Percentiles rank a stretch among this genome's conserved stretches.
These are phyloP conservation scores for Orobanche coerulescens DNA, from an alignment of 257 asterid genomes.

Conservation along the genomic window DNA sequence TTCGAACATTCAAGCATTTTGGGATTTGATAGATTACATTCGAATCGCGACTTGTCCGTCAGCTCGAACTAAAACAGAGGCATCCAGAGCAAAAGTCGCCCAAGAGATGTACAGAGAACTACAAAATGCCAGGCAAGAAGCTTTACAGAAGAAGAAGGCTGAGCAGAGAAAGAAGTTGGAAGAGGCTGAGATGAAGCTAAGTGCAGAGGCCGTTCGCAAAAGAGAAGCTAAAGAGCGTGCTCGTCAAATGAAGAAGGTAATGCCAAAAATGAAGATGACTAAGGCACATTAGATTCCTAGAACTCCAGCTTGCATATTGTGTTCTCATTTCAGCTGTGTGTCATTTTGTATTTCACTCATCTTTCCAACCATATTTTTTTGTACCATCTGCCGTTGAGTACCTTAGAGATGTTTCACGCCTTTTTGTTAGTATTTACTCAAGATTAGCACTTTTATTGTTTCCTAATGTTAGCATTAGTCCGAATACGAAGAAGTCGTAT, in stretches of 20 bases:
- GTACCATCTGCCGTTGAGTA: constrained; percentile 17
- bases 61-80: constrained; percentile 85
- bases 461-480: too few relatives aligned
- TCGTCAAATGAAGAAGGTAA: constrained; percentile 80
- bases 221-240: constrained; percentile 85
- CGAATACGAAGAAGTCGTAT: neutral
- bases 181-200: constrained; percentile 83
- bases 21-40: neutral
- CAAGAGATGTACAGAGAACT: constrained; percentile 80
- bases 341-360: constrained; percentile 10
- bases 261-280: constrained; percentile 91
- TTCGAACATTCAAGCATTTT: constrained; percentile 10
- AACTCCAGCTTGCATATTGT: neutral
- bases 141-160: constrained; percentile 68
- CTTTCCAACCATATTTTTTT: constrained; percentile 12
- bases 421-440: constrained; percentile 1
- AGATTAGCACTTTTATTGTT: constrained; percentile 23
- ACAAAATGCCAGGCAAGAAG: constrained; percentile 81
- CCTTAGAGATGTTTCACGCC: constrained; percentile 15
- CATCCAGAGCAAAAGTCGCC: constrained; percentile 65
- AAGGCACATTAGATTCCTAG: constrained; percentile 40
- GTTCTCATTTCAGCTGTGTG: constrained; percentile 1
- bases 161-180: constrained; percentile 79
- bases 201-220: constrained; percentile 89
- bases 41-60: constrained; percentile 20